Base-by-base conservation (phyloP, 2,329 filamentous ascomycete genomes). In the Aspergillus viridinutans region DNA sequence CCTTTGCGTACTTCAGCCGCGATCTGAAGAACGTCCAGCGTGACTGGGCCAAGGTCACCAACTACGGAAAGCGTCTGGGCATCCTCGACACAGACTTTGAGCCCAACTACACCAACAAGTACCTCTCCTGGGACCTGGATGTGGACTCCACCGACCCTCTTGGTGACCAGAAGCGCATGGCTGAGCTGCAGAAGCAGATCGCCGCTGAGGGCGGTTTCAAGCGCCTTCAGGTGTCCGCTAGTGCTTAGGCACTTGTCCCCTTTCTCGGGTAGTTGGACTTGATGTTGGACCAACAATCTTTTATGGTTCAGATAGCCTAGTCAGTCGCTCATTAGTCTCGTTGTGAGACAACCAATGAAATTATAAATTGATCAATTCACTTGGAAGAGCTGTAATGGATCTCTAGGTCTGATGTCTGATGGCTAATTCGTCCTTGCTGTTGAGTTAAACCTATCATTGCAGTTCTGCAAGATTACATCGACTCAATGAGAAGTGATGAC, bases 21-120 rank as follows among this genome's bases (percentile, higher is more conserved):
- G 88, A 91, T 63, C 69, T 91, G 62, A 87, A 89, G 82, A 92
- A 92, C 63, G 88, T 92, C 5, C 64, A 73, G 53, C 83, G 89
- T 50, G 89, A 92, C 76, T 92, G 89, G 89, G 74, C 80, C 57
- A 91, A 92, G 80, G 89, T 91, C 10, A 91, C 89, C 49, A 81
- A 79, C 61, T 92, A 92, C 69, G 88, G 89, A 32, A 90, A 90
- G 80, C 80, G 88, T 3, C 79, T 92, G 2, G 86, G 83, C 3
- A 85, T 92, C 25, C 69, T 92, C 57, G 79, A 82, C n/a, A 77
- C 79, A 17, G 72, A 68, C 62, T 92, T 91, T 67, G 72, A 76
- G 69, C 83, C 88, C 14, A 92, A 92, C 78, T 91, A 90, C 74
- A 90, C 87, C 64, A 91, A 91, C 63, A 76, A 83, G 62, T 90